Evolutionary conservation across 148 eudicot species (phyloP).

Genomic region (Talinum fruticosum): DNA sequence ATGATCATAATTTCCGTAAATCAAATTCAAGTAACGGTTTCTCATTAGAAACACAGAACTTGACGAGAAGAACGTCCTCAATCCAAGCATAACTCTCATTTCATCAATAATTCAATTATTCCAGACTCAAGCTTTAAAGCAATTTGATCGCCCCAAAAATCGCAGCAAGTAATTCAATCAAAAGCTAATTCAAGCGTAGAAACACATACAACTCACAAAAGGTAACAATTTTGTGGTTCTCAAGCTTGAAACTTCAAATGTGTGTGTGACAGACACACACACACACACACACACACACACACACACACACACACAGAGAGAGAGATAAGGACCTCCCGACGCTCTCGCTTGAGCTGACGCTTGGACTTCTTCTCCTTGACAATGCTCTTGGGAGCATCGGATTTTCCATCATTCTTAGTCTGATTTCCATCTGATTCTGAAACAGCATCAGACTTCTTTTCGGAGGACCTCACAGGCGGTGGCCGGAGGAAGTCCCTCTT

Average conservation of each 20-base stretch:
- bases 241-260: not conserved
- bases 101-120: not conserved
- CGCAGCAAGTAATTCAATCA: not conserved
- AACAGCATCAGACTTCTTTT: constrained; percentile 7
- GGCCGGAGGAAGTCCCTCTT: constrained; percentile 68
- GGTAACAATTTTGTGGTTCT: not conserved
- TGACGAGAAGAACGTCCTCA: not conserved
- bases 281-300: too few species aligned
- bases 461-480: constrained; percentile 39
- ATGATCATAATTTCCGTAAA: not conserved
- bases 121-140: not conserved
- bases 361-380: constrained; percentile 86
- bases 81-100: not conserved
- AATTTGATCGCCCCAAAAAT: too few species aligned
- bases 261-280: too few species aligned
- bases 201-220: not conserved
- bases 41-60: not conserved
- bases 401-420: not conserved
- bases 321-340: constrained; percentile 42
- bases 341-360: constrained; percentile 83
- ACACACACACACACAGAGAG: too few species aligned
- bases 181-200: not conserved
- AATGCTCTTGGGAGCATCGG: constrained; percentile 33
- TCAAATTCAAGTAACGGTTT: not conserved
- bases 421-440: not conserved